Evolutionary conservation across 148 eudicot genomes (phyloP), one percentile per base, ranked within the genome.

Genomic region (Camellia sinensis): DNA sequence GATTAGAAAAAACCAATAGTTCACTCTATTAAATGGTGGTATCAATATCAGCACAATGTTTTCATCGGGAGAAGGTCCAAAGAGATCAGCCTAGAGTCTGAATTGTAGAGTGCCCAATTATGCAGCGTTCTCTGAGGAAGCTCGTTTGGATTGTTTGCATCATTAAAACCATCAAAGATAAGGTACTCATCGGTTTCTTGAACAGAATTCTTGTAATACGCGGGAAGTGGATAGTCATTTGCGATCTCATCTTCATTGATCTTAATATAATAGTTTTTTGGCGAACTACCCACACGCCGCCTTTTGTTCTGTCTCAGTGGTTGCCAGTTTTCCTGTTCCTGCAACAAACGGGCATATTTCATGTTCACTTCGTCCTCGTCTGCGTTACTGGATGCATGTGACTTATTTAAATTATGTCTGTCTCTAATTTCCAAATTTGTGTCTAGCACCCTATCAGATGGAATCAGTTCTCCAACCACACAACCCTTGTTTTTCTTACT

Each of bases 221-320:
- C 97, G 68, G 98, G 99, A 56, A 91, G 84, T 14, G 99, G 99
- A 84, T 96, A 96, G 78, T 96, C 98, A 81, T 87, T 87, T 44
- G 99, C 98, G 88, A 96, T 93, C 85, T 96, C 99, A 85, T 93
- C 98, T 86, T 96, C 99, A 76, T 96, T 94, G 73, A 96, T 96
- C 88, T 92, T 94, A 73, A 96, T 89, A 77, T 94, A 96, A 71
- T 83, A 91, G 80, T 92, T 92, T 80, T 82, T 89, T 0, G 92
- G 85, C 15, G 90, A 89, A 78, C 89, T 75, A 71, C 74, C 71
- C 4, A 81, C 74, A 48, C 88, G 86, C 61, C 87, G 83, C 17
- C 85, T 83, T 81, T 89, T 94, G 71, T 84, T 92, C 81, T 90
- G 96, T 75, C 85, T 90, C 92, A 89, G 86, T 67, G 94, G 89